Conservation (phyloP, 2,329 filamentous ascomycete species). For the Mariannaea sp. region DNA sequence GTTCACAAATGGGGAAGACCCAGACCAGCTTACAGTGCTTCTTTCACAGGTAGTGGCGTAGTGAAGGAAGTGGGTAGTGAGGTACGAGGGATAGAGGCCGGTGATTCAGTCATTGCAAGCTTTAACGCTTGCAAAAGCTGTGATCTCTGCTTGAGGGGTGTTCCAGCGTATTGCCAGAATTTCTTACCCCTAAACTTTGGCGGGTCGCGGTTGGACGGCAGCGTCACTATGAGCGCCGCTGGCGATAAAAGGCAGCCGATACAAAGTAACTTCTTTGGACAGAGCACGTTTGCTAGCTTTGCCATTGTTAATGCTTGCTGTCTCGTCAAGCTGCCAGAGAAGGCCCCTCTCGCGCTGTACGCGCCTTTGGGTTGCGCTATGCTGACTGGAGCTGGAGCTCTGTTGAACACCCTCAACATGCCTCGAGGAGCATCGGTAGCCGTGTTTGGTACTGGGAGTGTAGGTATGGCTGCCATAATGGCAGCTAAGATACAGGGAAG, state of each 20-base stretch:
- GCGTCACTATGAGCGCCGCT: background rate
- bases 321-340: conserved; percentile 15
- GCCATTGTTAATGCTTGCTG: conserved; percentile 16
- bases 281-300: conserved; percentile 21
- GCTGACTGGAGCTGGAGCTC: conserved; percentile 22
- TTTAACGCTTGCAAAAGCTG: conserved; percentile 20
- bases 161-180: conserved; percentile 22
- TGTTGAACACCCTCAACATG: conserved; percentile 20
- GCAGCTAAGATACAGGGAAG: conserved; percentile 12
- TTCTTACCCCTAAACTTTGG: conserved; percentile 20
- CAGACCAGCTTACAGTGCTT: background rate
- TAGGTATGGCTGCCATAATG: conserved; percentile 25
- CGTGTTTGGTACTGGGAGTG: conserved; percentile 17
- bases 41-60: conserved; percentile 18
- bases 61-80: conserved; percentile 15
- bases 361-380: conserved; percentile 24
- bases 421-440: conserved; percentile 14
- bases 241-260: background rate
- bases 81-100: background rate
- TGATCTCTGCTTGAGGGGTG: conserved; percentile 5
- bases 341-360: conserved; percentile 8
- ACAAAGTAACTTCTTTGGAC: conserved; percentile 22
- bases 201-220: conserved; percentile 15
- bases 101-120: conserved; percentile 22
- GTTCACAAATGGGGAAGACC: background rate